These are phyloP conservation scores for Cladosporium phlei DNA, from an alignment of 2,329 filamentous ascomycete genomes.

Conservation along the genomic window DNA sequence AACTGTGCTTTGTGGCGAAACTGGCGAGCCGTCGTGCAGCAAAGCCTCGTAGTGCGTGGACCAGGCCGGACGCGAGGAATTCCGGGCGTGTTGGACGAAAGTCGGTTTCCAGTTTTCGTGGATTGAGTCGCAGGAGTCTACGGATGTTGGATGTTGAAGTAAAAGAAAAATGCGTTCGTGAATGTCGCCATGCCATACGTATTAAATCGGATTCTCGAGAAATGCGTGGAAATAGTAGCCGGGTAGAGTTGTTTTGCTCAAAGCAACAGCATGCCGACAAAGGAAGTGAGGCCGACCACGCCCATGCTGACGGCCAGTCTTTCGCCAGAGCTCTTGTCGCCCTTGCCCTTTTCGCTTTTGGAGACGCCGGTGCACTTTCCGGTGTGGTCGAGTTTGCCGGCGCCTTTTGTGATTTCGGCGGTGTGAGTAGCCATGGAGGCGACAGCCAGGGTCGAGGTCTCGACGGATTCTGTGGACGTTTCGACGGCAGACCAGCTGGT, in stretches of 20 bases:
- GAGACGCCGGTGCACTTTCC: slow-evolving; percentile 3
- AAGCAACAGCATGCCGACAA: slow-evolving; percentile 14
- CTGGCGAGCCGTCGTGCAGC: too few species aligned
- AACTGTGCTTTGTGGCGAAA: too few species aligned
- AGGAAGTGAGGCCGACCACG: slow-evolving; percentile 8
- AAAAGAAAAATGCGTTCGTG: background rate
- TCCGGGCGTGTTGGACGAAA: too few species aligned
- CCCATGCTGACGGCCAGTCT: slow-evolving; percentile 12
- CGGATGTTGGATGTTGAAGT: too few species aligned
- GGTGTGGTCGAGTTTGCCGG: slow-evolving; percentile 6
- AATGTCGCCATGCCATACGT: slow-evolving; percentile 11
- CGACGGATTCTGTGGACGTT: slow-evolving; percentile 5
- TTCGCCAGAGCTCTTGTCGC: slow-evolving; percentile 5
- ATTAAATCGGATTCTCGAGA: slow-evolving; percentile 8
- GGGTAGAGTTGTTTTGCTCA: slow-evolving; percentile 1
- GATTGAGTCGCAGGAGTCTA: background rate
- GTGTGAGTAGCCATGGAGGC: slow-evolving; percentile 6
- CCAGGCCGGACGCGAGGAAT: too few species aligned
- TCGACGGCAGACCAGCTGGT: slow-evolving; percentile 12
- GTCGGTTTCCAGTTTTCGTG: background rate
- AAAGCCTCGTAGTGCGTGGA: too few species aligned
- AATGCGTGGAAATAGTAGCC: too few species aligned
- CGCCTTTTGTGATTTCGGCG: slow-evolving; percentile 9
- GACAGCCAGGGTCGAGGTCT: slow-evolving; percentile 2
- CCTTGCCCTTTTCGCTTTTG: background rate